Evolutionary conservation across 2,329 filamentous ascomycete species (phyloP), one percentile per base, ranked within the genome.

Genomic region (Ophiostoma pallidulum): DNA sequence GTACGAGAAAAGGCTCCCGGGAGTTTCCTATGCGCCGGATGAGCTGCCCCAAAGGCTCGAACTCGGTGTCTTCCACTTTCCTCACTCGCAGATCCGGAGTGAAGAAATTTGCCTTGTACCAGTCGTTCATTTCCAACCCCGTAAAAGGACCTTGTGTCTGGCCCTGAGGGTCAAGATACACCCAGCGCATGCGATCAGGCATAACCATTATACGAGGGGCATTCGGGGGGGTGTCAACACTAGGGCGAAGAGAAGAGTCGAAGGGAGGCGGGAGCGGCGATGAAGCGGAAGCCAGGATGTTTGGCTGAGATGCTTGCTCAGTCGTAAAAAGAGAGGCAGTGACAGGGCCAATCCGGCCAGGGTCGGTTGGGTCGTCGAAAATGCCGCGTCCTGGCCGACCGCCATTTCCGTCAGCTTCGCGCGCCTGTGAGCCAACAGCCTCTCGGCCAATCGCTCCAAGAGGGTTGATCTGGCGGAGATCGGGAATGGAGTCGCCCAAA

Each of bases 101-200:
- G 66, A 98, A 98, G 69, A 97, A 98, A 39, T 91, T 90, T 32
- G 90, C 91, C 64, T 97, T 97, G 68, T 97, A 98, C 92, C 92
- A 98, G 59, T 98, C 94, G 57, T 98, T 94, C 92, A 98, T 98
- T 66, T 98, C 92, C 42, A 98, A 70, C 1, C 92, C 92, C 33
- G 89, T 96, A 67, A 92, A 98, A 0, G 92, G 92, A 0, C 92
- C 92, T 62, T 98, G 92, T 6, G 88, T 83, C 53, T 87, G 84
- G 19, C 89, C 89, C 61, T 94, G 87, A 5, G 92, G 92, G 62
- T 98, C 92, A 45, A 94, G 82, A 62, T 98, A 98, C 16, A 96
- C 91, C 92, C 92, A 98, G 58, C 91, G 78, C 89, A 98, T 98
- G 13, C 94, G 78, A 64, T 98, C 92, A 2, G 92, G 92, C 92